These are phyloP conservation scores for Limnomonas spitsbergensis DNA, from an alignment of 139 green algal genomes.

Conservation along the genomic window DNA sequence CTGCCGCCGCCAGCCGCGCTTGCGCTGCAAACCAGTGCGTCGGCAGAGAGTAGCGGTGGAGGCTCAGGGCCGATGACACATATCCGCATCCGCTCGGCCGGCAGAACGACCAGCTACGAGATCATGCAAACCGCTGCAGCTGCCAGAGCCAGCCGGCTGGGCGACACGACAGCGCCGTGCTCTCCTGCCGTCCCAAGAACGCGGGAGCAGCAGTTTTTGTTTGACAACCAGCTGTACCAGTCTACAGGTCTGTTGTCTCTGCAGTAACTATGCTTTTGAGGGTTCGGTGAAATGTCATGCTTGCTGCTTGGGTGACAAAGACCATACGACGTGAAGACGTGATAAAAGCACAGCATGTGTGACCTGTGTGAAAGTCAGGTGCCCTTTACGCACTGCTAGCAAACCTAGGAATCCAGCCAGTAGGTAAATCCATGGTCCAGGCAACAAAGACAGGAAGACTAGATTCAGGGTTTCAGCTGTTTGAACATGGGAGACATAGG, in stretches of 20 bases:
- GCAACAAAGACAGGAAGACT: too few relatives aligned
- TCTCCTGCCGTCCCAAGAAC: background rate
- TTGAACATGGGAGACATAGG: too few relatives aligned
- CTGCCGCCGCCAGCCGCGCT: background rate
- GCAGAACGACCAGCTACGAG: too few relatives aligned
- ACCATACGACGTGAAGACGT: background rate
- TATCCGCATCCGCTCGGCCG: background rate
- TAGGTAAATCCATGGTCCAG: background rate
- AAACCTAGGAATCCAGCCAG: background rate
- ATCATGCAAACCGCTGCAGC: background rate
- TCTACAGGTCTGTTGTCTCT: background rate
- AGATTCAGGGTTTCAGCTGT: too few relatives aligned
- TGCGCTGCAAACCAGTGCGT: background rate
- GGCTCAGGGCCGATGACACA: background rate
- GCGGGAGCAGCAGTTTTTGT: background rate
- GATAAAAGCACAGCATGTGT: background rate
- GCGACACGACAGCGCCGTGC: background rate
- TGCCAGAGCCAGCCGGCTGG: background rate
- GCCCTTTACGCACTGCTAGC: background rate
- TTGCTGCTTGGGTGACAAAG: background rate
- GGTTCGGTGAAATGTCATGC: too few relatives aligned
- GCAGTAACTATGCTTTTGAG: too few relatives aligned
- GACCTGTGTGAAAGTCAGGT: background rate
- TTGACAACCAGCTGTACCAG: conserved; percentile 14
- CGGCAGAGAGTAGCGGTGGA: background rate